Evolutionary conservation across 345 rosid genomes (phyloP).

Genomic region (Aquilaria yunnanensis): DNA sequence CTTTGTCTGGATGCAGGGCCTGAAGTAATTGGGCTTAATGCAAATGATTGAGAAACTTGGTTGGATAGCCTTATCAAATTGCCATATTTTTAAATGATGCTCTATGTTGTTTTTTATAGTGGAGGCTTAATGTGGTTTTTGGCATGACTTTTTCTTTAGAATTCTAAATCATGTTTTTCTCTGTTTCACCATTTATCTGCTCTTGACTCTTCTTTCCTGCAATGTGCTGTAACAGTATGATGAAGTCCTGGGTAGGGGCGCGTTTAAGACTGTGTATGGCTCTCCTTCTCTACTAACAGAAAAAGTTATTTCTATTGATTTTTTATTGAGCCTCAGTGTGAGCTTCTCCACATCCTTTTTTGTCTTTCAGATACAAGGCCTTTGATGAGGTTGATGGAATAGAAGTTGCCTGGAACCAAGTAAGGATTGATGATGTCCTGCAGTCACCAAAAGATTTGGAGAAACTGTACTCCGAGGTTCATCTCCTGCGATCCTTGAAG

Average conservation of each 20-base stretch:
- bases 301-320: conserved; percentile 1
- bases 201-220: too few species aligned
- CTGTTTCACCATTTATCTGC: conserved; percentile 3
- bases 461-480: conserved; percentile 79
- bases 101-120: not conserved
- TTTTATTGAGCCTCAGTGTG: not conserved
- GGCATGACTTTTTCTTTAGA: not conserved
- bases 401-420: conserved; percentile 95
- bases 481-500: conserved; percentile 66
- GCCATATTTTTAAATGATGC: not conserved
- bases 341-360: conserved; percentile 1
- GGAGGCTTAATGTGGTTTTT: not conserved
- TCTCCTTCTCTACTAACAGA: conserved; percentile 6
- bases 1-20: too few species aligned
- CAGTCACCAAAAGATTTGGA: conserved; percentile 74
- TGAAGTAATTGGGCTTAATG: too few species aligned
- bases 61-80: not conserved
- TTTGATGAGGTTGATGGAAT: conserved; percentile 85
- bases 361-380: conserved; percentile 56
- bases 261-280: conserved; percentile 95
- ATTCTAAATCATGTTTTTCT: conserved; percentile 9
- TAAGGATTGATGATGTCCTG: conserved; percentile 65
- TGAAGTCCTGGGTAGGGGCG: conserved; percentile 88
- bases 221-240: conserved; percentile 36
- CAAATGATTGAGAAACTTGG: too few species aligned